A percentile compares a stretch with the other conserved stretches of the same genome.
phyloP scores from a whole-genome alignment of 1,139 yeast species.

The Suhomyces bribrorum region DNA sequence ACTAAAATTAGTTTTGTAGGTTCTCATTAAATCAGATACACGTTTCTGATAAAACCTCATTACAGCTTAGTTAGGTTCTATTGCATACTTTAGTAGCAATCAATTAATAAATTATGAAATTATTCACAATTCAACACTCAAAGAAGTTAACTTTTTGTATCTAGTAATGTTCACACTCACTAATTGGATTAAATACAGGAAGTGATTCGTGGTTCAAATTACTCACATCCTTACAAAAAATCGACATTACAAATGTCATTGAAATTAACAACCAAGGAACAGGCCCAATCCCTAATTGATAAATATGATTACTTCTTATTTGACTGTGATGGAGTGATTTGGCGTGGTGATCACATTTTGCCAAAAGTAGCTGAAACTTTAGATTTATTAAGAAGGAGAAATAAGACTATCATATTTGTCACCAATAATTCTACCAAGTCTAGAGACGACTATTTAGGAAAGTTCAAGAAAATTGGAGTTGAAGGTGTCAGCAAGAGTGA shows the following conservation, averaged over 20 bases:
- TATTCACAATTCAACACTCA: no score
- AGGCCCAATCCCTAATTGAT: constrained; percentile 26
- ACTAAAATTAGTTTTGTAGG: no score
- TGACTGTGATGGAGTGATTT: constrained; percentile 52
- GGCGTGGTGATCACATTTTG: constrained; percentile 50
- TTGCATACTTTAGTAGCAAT: constrained; percentile 1
- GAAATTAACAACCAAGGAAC: constrained; percentile 24
- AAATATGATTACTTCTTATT: constrained; percentile 44
- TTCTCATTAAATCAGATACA: no score
- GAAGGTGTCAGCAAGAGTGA: constrained; percentile 62
- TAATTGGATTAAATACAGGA: background rate
- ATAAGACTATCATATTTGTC: constrained; percentile 78
- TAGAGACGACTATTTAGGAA: constrained; percentile 69
- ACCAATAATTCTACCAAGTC: constrained; percentile 95
- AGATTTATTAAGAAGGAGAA: constrained; percentile 29
- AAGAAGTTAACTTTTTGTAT: background rate
- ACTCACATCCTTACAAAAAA: no score
- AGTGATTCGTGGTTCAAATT: no score
- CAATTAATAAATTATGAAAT: background rate
- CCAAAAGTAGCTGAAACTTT: constrained; percentile 45
- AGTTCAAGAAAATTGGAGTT: constrained; percentile 76
- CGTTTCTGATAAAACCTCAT: no score
- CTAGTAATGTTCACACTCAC: no score
- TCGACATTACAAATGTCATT: constrained; percentile 19
- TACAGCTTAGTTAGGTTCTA: background rate